Conservation (phyloP, 1,284 basidiomycete species). For the Ganoderma leucocontextum region DNA sequence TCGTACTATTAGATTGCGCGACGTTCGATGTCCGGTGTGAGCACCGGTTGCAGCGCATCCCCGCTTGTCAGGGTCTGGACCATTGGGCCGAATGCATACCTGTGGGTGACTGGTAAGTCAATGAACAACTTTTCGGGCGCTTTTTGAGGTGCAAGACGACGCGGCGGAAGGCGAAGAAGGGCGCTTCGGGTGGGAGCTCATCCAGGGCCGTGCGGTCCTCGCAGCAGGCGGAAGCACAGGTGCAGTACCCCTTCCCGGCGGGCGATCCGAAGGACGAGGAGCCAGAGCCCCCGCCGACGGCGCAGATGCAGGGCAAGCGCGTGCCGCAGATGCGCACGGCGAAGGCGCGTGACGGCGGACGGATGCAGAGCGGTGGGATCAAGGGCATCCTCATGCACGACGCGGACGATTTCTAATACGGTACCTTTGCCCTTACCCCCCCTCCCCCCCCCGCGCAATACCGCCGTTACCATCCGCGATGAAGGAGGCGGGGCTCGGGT, state of each 20-base stretch:
- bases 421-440: not conserved
- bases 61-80: too few relatives aligned
- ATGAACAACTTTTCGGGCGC: too few relatives aligned
- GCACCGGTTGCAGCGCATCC: too few relatives aligned
- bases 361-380: constrained; percentile 84
- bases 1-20: too few relatives aligned
- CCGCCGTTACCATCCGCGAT: not conserved
- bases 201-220: constrained; percentile 27
- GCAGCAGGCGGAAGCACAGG: constrained; percentile 34
- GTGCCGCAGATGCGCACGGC: constrained; percentile 66
- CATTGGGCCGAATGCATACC: too few relatives aligned
- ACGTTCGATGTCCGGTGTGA: too few relatives aligned
- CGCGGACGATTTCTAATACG: constrained; percentile 43
- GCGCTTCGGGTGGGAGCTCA: constrained; percentile 20
- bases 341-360: constrained; percentile 76
- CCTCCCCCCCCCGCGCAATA: not conserved
- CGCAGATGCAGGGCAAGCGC: constrained; percentile 41
- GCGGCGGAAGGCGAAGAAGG: constrained; percentile 40
- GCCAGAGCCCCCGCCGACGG: constrained; percentile 20
- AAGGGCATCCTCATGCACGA: constrained; percentile 60
- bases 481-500: too few relatives aligned
- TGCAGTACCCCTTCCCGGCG: constrained; percentile 69
- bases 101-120: too few relatives aligned
- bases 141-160: constrained; percentile 29
- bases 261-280: constrained; percentile 49